phyloP scores from a whole-genome alignment of 345 rosid genomes.

The Firmiana major region DNA sequence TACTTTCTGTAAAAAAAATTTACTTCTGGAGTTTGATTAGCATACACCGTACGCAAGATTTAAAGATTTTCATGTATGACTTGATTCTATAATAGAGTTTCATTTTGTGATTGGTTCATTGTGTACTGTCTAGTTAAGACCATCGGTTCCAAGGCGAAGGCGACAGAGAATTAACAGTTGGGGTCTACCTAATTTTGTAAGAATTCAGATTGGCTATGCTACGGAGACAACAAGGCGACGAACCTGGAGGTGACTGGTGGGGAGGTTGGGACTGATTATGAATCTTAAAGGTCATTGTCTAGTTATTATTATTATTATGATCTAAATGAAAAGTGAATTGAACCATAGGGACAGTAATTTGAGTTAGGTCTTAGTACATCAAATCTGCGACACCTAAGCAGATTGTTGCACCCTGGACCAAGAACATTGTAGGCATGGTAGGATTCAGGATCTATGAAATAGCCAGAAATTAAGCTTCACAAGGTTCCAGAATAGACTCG shows the following conservation, averaged over 20 bases:
- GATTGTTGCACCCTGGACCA: neutral
- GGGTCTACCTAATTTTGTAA: neutral
- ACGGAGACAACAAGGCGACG: neutral
- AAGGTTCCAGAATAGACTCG: neutral
- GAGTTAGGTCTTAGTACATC: neutral
- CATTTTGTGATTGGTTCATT: neutral
- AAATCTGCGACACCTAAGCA: neutral
- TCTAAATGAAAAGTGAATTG: neutral
- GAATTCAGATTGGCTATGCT: neutral
- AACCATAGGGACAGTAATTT: neutral
- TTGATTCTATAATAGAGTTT: neutral
- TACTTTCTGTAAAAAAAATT: constrained; percentile 8
- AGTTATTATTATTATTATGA: too few relatives aligned
- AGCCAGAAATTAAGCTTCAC: neutral
- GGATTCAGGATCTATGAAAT: neutral
- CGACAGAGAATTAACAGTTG: too few relatives aligned
- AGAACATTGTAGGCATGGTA: neutral
- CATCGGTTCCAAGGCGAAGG: too few relatives aligned
- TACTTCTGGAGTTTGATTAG: neutral
- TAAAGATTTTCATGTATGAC: neutral
- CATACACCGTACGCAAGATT: neutral
- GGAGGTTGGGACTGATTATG: neutral
- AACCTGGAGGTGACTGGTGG: neutral
- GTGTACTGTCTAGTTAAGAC: neutral
- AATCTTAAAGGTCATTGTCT: neutral